Evolutionary conservation across 2,329 filamentous ascomycete genomes (phyloP).

Genomic region (Leptographium wingfieldii): DNA sequence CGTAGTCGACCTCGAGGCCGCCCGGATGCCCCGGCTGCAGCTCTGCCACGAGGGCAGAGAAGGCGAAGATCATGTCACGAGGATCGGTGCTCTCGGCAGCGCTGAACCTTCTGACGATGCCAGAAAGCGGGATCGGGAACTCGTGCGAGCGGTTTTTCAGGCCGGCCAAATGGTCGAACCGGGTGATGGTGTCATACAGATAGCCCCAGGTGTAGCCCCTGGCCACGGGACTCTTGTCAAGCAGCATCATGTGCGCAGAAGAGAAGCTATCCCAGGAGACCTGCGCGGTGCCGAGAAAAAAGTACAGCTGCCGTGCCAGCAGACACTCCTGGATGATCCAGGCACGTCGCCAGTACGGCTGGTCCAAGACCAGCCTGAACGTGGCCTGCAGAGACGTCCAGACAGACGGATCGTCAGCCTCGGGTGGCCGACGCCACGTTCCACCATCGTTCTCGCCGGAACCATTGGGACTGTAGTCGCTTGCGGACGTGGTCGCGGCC

Average conservation of each 20-base stretch:
- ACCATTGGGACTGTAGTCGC: not conserved
- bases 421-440: not conserved
- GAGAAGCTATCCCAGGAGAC: not conserved
- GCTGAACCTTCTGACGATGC: not conserved
- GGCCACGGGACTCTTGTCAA: not conserved
- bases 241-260: not conserved
- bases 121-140: not conserved
- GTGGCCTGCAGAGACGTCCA: not conserved
- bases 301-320: not conserved
- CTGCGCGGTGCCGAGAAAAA: not conserved
- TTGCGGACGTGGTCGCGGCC: not conserved
- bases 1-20: not conserved
- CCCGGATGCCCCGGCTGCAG: not conserved
- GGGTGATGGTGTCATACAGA: not conserved
- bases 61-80: not conserved
- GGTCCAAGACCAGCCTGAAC: not conserved
- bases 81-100: not conserved
- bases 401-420: not conserved
- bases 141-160: no score
- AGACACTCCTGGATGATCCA: not conserved
- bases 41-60: not conserved
- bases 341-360: not conserved
- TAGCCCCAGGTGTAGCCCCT: not conserved
- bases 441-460: not conserved
- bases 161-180: not conserved